A percentile compares a stretch with the other conserved stretches of the same genome.
phyloP scores from a whole-genome alignment of 805 yeast species.

The Candida ipomoeae region DNA sequence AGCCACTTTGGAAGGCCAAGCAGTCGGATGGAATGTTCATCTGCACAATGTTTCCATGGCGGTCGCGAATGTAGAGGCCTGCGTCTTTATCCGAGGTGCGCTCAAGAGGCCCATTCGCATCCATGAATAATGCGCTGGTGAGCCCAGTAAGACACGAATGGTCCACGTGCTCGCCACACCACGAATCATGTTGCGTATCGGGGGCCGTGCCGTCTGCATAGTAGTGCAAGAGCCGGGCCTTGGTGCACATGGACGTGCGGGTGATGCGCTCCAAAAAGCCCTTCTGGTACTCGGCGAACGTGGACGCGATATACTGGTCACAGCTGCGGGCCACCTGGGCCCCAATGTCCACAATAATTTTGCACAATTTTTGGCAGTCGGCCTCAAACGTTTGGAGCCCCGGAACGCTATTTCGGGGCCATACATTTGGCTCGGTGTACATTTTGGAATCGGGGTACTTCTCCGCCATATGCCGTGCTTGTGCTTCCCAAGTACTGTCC shows the following conservation, averaged over 20 bases:
- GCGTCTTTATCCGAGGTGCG: conserved; percentile 41
- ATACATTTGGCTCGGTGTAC: conserved; percentile 48
- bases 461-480: conserved; percentile 29
- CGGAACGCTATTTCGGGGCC: conserved; percentile 37
- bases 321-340: conserved; percentile 50
- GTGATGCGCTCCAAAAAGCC: conserved; percentile 45
- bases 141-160: conserved; percentile 59
- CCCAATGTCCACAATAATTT: conserved; percentile 46
- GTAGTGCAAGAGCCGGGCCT: conserved; percentile 56
- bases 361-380: conserved; percentile 37
- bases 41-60: conserved; percentile 42
- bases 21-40: conserved; percentile 54
- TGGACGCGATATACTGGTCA: conserved; percentile 39
- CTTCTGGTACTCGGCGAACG: conserved; percentile 25
- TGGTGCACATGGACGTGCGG: conserved; percentile 47
- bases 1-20: conserved; percentile 59
- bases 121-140: conserved; percentile 50
- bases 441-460: conserved; percentile 32
- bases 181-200: conserved; percentile 15
- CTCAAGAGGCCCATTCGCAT: conserved; percentile 27
- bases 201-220: conserved; percentile 34
- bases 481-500: conserved; percentile 44
- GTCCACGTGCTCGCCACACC: conserved; percentile 64
- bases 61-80: conserved; percentile 48
- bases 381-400: conserved; percentile 32